Percentiles rank a stretch among this genome's conserved stretches.
phyloP scores from a whole-genome alignment of 768 basidiomycete species.

The Ramaria sp. region DNA sequence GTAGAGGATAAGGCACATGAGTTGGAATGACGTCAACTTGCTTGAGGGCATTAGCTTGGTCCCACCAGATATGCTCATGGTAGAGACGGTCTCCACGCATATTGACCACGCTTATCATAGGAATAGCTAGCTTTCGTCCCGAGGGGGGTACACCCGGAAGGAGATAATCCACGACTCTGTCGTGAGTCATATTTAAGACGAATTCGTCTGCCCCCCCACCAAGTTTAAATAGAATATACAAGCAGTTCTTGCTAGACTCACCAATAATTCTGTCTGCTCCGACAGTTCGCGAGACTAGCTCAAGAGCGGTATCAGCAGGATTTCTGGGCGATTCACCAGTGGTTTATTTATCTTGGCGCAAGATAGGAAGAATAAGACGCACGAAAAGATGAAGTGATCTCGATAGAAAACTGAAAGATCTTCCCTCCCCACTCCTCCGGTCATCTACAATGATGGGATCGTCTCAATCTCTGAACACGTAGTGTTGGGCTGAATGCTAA shows the following conservation, averaged over 20 bases:
- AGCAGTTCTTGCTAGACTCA: slow-evolving; percentile 14
- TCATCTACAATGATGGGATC: slow-evolving; percentile 26
- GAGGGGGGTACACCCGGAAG: slow-evolving; percentile 45
- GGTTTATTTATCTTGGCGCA: not conserved
- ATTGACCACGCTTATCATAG: slow-evolving; percentile 46
- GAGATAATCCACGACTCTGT: slow-evolving; percentile 24
- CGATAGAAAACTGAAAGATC: slow-evolving; percentile 42
- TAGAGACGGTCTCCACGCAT: slow-evolving; percentile 26
- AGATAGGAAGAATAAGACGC: slow-evolving; percentile 10
- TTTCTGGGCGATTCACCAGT: slow-evolving; percentile 25
- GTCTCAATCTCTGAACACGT: not conserved
- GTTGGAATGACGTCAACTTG: slow-evolving; percentile 19
- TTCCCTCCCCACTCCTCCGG: slow-evolving; percentile 42
- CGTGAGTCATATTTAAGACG: slow-evolving; percentile 23
- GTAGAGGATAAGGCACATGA: slow-evolving; percentile 14
- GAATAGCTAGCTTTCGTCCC: slow-evolving; percentile 35
- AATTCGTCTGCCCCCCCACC: slow-evolving; percentile 52
- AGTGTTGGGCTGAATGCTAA: slow-evolving; percentile 14
- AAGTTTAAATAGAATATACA: not conserved
- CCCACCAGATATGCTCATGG: slow-evolving; percentile 23
- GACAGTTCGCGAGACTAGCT: slow-evolving; percentile 39
- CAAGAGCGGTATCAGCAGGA: slow-evolving; percentile 33
- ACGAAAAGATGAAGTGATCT: slow-evolving; percentile 46
- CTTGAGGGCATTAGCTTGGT: slow-evolving; percentile 18
- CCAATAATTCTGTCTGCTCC: slow-evolving; percentile 42